Percentiles rank a stretch among this genome's conserved stretches.
Evolutionary conservation across 352 stramenopile species (phyloP).

Genomic region (Stramenopiles sp.): DNA sequence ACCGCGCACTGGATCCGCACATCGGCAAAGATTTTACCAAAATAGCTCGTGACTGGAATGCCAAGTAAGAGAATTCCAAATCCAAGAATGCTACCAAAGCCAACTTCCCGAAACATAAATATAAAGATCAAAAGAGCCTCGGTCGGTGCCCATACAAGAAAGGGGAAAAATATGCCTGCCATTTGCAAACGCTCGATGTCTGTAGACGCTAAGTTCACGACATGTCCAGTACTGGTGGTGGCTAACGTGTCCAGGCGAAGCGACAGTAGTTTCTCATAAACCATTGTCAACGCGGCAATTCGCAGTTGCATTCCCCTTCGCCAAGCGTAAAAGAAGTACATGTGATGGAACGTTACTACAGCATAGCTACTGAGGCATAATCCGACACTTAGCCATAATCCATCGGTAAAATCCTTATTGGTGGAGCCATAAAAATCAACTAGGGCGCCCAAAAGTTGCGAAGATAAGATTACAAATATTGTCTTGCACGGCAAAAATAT

Average conservation of each 20-base stretch:
- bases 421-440: background rate
- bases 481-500: background rate
- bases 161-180: constrained; percentile 19
- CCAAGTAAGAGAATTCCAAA: background rate
- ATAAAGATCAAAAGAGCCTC: background rate
- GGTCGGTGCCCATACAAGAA: constrained; percentile 11
- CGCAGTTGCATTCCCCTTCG: background rate
- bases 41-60: background rate
- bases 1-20: background rate
- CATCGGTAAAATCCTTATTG: background rate
- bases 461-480: background rate
- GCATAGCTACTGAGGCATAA: background rate
- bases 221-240: constrained; percentile 14
- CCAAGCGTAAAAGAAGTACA: background rate
- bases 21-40: background rate
- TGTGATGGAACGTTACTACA: background rate
- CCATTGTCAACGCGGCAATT: background rate
- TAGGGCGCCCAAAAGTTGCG: background rate
- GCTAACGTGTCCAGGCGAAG: background rate
- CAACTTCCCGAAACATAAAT: background rate
- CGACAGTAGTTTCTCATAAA: background rate
- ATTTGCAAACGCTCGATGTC: constrained; percentile 24
- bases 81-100: background rate
- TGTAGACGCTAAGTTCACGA: constrained; percentile 22
- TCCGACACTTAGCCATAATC: background rate